Conservation (phyloP, 805 yeast genomes). For the Yamadazyma endophytica region DNA sequence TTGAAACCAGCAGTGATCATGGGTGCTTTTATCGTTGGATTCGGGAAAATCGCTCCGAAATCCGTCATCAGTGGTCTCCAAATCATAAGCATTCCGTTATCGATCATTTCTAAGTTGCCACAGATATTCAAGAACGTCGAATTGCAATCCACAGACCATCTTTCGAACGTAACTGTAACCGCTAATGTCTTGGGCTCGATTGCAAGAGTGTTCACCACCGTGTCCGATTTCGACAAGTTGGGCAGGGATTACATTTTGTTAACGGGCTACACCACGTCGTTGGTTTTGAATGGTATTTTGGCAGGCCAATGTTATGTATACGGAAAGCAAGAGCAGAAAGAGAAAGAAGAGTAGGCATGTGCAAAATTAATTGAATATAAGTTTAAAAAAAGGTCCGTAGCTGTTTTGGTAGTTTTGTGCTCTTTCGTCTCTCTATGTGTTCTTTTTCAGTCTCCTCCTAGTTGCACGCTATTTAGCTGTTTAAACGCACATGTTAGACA, state of each 20-base stretch:
- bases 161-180: conserved; percentile 33
- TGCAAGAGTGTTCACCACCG: conserved; percentile 37
- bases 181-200: conserved; percentile 39
- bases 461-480: no score
- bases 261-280: conserved; percentile 34
- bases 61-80: conserved; percentile 25
- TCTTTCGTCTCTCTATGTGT: no score
- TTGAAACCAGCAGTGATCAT: conserved; percentile 23
- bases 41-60: conserved; percentile 29
- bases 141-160: conserved; percentile 33
- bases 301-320: conserved; percentile 30
- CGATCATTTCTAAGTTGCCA: conserved; percentile 34
- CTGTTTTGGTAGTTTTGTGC: no score
- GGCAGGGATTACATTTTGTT: conserved; percentile 31
- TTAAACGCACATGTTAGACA: no score
- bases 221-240: conserved; percentile 24
- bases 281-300: conserved; percentile 29
- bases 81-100: conserved; percentile 34
- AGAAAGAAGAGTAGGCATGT: conserved; percentile 10
- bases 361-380: no score
- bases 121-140: conserved; percentile 32
- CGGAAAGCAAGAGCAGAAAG: conserved; percentile 14
- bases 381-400: no score
- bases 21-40: conserved; percentile 22
- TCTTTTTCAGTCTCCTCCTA: no score